phyloP scores from a whole-genome alignment of 495 filamentous ascomycete genomes.

The Chaetomidium leptoderma region DNA sequence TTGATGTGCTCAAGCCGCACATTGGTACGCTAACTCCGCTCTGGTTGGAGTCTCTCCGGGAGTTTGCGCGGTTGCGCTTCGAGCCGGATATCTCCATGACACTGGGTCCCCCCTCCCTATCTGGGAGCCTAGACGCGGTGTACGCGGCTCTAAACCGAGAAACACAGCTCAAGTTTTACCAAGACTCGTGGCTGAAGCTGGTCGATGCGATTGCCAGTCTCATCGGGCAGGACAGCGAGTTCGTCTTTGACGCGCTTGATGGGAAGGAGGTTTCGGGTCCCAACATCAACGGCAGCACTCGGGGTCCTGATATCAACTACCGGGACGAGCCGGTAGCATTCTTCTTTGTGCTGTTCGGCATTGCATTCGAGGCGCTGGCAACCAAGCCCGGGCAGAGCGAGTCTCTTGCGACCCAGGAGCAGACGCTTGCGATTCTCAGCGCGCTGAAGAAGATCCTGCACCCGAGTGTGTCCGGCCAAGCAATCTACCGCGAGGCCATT shows the following conservation, averaged over 20 bases:
- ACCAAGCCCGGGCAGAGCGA: slow-evolving; percentile 67
- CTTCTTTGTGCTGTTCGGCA: slow-evolving; percentile 96
- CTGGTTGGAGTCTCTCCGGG: slow-evolving; percentile 88
- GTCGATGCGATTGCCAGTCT: slow-evolving; percentile 97
- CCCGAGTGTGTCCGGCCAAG: slow-evolving; percentile 91
- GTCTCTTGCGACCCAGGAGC: slow-evolving; percentile 64
- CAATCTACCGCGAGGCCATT: slow-evolving; percentile 91
- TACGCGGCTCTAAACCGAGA: slow-evolving; percentile 93
- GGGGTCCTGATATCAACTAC: slow-evolving; percentile 80
- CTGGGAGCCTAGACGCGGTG: slow-evolving; percentile 78
- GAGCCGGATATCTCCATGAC: slow-evolving; percentile 95
- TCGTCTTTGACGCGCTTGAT: slow-evolving; percentile 94
- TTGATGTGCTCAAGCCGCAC: slow-evolving; percentile 84
- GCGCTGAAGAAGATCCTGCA: slow-evolving; percentile 93
- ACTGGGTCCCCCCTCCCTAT: slow-evolving; percentile 65
- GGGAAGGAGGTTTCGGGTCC: slow-evolving; percentile 63
- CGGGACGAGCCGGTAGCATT: slow-evolving; percentile 97
- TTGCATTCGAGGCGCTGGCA: slow-evolving; percentile 91
- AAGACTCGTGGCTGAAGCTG: slow-evolving; percentile 93
- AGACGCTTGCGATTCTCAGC: slow-evolving; percentile 83
- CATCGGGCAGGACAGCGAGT: slow-evolving; percentile 94
- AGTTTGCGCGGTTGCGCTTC: slow-evolving; percentile 89
- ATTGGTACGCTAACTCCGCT: slow-evolving; percentile 82
- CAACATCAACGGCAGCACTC: slow-evolving; percentile 47
- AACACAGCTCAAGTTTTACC: slow-evolving; percentile 92